A percentile compares a stretch with the other conserved stretches of the same genome.
Evolutionary conservation across 176 grass and related monocot species (phyloP).

Genomic region (Aegilops tauschii): DNA sequence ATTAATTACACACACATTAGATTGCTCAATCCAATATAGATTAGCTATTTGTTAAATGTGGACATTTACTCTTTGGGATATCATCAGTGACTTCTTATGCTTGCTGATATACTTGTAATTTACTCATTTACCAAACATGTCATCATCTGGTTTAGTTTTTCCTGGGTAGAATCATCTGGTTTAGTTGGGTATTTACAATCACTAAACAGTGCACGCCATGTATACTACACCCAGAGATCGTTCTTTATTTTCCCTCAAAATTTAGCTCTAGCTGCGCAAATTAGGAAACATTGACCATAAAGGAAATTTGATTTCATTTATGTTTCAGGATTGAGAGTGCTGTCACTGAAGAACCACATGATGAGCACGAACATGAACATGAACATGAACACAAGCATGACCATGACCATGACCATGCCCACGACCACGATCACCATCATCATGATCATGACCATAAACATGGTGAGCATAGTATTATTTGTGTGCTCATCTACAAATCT

Average conservation of each 20-base stretch:
- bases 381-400: constrained; percentile 45
- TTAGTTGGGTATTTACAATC: background rate
- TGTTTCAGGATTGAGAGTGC: constrained; percentile 90
- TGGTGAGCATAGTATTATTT: constrained; percentile 46
- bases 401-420: constrained; percentile 44
- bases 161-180: background rate
- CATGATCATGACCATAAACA: constrained; percentile 75
- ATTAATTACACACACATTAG: background rate
- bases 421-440: constrained; percentile 55
- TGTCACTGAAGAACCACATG: constrained; percentile 70
- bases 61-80: background rate
- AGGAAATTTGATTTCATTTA: constrained; percentile 1
- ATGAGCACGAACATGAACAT: constrained; percentile 38
- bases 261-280: background rate
- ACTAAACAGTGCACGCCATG: background rate
- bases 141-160: background rate
- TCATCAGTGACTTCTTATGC: background rate
- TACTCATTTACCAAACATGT: background rate
- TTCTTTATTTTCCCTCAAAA: background rate
- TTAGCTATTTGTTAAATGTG: background rate
- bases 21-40: background rate
- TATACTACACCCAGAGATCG: background rate
- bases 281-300: background rate
- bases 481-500: background rate
- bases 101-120: background rate